A percentile compares a stretch with the other conserved stretches of the same genome.
Conservation (phyloP, 2,329 filamentous ascomycete species). For the Aspergillus sp. region DNA sequence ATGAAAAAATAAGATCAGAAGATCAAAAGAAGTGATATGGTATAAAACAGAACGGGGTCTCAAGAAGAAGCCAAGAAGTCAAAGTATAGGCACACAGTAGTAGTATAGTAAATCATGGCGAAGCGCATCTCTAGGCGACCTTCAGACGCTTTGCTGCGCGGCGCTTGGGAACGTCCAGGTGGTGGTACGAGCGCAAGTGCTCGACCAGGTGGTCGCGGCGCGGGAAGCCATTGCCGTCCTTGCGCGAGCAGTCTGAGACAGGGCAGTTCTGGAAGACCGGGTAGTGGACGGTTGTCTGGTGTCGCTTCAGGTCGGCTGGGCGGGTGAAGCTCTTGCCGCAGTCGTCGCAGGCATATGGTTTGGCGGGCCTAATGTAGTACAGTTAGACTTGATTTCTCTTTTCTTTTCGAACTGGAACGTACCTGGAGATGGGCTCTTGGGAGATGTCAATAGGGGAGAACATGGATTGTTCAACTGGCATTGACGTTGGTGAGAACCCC, state of each 20-base stretch:
- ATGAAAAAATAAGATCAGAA: neutral
- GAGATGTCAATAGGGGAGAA: slow-evolving; percentile 16
- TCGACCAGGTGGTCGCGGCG: slow-evolving; percentile 59
- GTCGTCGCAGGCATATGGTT: slow-evolving; percentile 33
- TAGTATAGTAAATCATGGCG: slow-evolving; percentile 1
- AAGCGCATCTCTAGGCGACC: slow-evolving; percentile 15
- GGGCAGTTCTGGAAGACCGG: slow-evolving; percentile 47
- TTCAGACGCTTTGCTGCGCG: slow-evolving; percentile 29
- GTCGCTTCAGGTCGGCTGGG: slow-evolving; percentile 51
- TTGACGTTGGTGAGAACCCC: slow-evolving; percentile 10
- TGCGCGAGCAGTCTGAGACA: slow-evolving; percentile 44
- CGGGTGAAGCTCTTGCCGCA: slow-evolving; percentile 46
- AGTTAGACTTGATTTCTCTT: neutral
- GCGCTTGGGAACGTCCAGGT: slow-evolving; percentile 46
- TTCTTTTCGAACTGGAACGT: slow-evolving; percentile 8
- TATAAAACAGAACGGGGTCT: slow-evolving; percentile 6
- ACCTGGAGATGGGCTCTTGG: slow-evolving; percentile 24
- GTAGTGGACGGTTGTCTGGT: slow-evolving; percentile 48
- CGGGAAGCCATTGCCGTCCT: slow-evolving; percentile 52
- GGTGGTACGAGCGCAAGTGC: slow-evolving; percentile 58
- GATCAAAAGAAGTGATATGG: slow-evolving; percentile 6
- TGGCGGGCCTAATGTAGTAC: slow-evolving; percentile 22
- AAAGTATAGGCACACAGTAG: neutral
- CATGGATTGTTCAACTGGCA: slow-evolving; percentile 9
- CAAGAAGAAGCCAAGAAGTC: neutral